Base-by-base conservation (phyloP, 768 basidiomycete genomes). In the Nidularia pulvinata region DNA sequence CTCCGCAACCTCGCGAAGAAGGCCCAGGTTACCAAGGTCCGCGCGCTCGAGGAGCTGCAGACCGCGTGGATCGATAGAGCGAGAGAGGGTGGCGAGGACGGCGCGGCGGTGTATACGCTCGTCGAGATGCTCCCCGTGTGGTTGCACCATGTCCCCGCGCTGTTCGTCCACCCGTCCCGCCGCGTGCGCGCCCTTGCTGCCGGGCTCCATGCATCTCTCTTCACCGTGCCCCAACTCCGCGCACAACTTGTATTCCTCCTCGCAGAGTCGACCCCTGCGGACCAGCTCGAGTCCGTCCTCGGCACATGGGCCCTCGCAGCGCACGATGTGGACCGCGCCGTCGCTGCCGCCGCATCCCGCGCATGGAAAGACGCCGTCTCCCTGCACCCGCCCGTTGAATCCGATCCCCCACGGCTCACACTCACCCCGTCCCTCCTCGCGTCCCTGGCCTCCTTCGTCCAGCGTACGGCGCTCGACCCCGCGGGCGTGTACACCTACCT, bases 1-100 rank as follows among this genome's bases (percentile, higher is more conserved):
- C 77, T 98, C 50, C 74, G 93, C 48, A 81, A 83, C 57, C 75
- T 98, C 49, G 85, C 82, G 30, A 98, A 98, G 81, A 96, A 96
- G 73, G 93, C 95, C 53, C 80, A 81, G 30, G 80, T 93, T 32
- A 98, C 96, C 1, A 89, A 91, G 68, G 71, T 79, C 19, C 85
- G 87, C 61, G 95, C 93, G 0, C 71, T 98, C 57, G 95, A 97
- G 63, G 95, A 96, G 55, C 69, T 98, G 32, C 80, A 83, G 59
- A 64, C 72, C 6, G 78, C 66, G 1, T 93, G 90, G 89, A 73
- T 93, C 3, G 83, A 83, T 25, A 78, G 73, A 44, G 77, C 77
- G 39, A 62, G 67, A 56, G 69, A 67, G 46, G 77, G 77, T 37
- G 71, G 70, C 11, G 75, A 75, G 13, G 78, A 76, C 19, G 78